Percentiles rank a stretch among this genome's conserved stretches.
phyloP scores from a whole-genome alignment of 345 rosid species.

The Linum tenue region DNA sequence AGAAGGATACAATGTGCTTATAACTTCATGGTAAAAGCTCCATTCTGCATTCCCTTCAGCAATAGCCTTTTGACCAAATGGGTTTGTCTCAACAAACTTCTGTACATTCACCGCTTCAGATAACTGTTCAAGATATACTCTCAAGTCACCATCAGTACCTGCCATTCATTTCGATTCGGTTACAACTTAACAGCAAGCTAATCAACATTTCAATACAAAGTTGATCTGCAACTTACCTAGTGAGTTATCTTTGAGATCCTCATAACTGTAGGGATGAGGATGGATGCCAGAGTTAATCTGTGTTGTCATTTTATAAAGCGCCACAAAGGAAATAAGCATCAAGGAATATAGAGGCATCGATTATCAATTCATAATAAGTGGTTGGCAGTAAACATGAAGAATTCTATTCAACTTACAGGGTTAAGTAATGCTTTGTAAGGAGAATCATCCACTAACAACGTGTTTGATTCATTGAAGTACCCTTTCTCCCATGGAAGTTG shows the following conservation, averaged over 20 bases:
- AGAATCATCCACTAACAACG: constrained; percentile 76
- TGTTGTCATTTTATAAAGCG: background rate
- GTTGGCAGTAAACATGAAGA: background rate
- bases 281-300: constrained; percentile 69
- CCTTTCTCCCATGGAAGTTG: constrained; percentile 60
- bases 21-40: constrained; percentile 50
- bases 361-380: background rate
- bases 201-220: background rate
- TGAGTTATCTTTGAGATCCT: constrained; percentile 34
- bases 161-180: background rate
- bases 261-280: constrained; percentile 55
- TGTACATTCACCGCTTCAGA: constrained; percentile 45
- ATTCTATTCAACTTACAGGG: constrained; percentile 49
- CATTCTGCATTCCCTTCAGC: constrained; percentile 40
- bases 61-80: constrained; percentile 68
- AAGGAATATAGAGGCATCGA: background rate
- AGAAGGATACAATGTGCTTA: constrained; percentile 1
- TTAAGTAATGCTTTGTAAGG: constrained; percentile 93
- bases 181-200: background rate
- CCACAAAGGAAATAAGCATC: constrained; percentile 1
- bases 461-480: constrained; percentile 60
- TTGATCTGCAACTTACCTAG: constrained; percentile 41
- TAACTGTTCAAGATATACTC: constrained; percentile 51
- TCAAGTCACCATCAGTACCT: constrained; percentile 68
- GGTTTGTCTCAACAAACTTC: constrained; percentile 47